These are phyloP conservation scores for Xylaria longipes DNA, from an alignment of 495 filamentous ascomycete genomes.

Conservation along the genomic window DNA sequence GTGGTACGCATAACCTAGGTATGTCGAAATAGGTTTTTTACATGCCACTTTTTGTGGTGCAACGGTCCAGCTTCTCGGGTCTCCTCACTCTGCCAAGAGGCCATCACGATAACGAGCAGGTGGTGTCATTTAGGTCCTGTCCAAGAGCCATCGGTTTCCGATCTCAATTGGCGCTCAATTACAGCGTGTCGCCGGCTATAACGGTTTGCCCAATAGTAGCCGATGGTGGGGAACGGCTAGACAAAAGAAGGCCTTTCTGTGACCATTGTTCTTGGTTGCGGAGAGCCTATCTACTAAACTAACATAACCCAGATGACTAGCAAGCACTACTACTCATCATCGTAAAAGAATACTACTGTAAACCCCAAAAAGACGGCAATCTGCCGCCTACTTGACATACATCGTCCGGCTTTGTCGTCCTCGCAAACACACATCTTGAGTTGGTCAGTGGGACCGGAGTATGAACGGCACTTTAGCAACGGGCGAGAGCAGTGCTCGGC, in stretches of 20 bases:
- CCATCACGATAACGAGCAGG: slow-evolving; percentile 5
- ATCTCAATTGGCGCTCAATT: neutral
- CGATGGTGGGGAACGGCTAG: neutral
- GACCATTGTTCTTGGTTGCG: neutral
- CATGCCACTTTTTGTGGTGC: slow-evolving; percentile 18
- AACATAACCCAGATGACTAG: neutral
- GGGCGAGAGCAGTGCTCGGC: neutral
- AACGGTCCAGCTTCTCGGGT: slow-evolving; percentile 9
- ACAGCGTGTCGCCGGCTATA: neutral
- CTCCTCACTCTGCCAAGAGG: slow-evolving; percentile 8
- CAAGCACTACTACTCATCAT: neutral
- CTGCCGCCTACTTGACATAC: neutral
- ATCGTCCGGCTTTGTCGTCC: neutral
- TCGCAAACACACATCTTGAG: neutral
- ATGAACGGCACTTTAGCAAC: neutral
- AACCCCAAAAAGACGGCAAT: neutral
- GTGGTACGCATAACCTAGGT: neutral
- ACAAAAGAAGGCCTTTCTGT: neutral
- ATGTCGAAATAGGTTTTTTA: neutral
- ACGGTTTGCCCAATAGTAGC: slow-evolving; percentile 12
- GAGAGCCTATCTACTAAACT: neutral
- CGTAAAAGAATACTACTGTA: neutral
- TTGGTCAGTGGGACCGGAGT: neutral
- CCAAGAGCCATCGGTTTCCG: neutral
- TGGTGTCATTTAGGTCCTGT: neutral